These are phyloP conservation scores for Circinella minor DNA, from an alignment of 371 early-diverging fungal species.

Conservation along the genomic window DNA sequence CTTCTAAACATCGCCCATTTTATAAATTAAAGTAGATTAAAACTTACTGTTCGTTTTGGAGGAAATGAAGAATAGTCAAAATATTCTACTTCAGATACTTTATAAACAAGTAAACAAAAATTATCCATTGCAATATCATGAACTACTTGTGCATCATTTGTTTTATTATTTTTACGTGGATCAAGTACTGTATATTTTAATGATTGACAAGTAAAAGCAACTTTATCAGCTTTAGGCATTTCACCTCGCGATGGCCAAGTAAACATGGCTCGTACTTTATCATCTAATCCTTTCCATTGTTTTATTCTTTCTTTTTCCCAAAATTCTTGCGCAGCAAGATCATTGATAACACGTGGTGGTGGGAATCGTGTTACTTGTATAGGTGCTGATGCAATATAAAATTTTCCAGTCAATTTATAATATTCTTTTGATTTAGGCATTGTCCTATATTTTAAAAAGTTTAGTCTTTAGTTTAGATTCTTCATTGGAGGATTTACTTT, in stretches of 20 bases:
- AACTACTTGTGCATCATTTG: slow-evolving; percentile 29
- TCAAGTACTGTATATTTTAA: slow-evolving; percentile 40
- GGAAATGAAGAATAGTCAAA: slow-evolving; percentile 57
- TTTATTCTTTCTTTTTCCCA: slow-evolving; percentile 72
- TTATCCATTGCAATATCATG: slow-evolving; percentile 79
- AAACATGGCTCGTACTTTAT: slow-evolving; percentile 62
- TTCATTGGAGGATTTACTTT: no score
- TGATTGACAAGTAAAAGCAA: slow-evolving; percentile 61
- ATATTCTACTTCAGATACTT: slow-evolving; percentile 68
- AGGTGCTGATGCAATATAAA: slow-evolving; percentile 76
- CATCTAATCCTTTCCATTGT: slow-evolving; percentile 62
- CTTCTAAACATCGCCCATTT: no score
- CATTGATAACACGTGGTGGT: slow-evolving; percentile 56
- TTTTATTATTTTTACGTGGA: not conserved
- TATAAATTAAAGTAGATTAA: not conserved
- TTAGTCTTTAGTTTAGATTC: no score
- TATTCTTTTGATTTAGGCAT: slow-evolving; percentile 75
- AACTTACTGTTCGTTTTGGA: slow-evolving; percentile 56
- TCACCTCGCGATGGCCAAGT: slow-evolving; percentile 79
- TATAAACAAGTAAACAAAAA: slow-evolving; percentile 74
- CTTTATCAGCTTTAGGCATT: slow-evolving; percentile 42
- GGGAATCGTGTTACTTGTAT: slow-evolving; percentile 76
- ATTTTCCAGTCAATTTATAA: slow-evolving; percentile 69
- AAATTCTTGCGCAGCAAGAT: slow-evolving; percentile 56
- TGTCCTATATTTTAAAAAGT: slow-evolving; percentile 45